Percentiles rank a stretch among this genome's conserved stretches.
Conservation (phyloP, 129 eudicot genomes). For the Arctium lappa region DNA sequence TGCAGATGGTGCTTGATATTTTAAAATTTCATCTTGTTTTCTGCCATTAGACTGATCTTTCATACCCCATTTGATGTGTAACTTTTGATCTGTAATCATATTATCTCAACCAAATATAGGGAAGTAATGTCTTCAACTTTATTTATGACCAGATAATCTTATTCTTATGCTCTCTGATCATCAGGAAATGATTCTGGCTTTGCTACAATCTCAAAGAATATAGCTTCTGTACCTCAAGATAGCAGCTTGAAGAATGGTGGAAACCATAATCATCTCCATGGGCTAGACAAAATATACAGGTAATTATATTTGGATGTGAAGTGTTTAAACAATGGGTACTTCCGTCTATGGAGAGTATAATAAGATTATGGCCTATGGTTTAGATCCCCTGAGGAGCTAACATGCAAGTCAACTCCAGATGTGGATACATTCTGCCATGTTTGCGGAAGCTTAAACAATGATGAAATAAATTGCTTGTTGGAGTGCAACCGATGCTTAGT, state of each 20-base stretch:
- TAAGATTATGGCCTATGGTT: constrained; percentile 20
- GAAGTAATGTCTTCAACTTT: background rate
- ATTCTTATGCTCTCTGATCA: constrained; percentile 21
- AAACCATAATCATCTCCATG: constrained; percentile 8
- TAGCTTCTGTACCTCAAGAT: constrained; percentile 25
- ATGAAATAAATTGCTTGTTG: constrained; percentile 45
- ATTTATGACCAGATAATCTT: constrained; percentile 16
- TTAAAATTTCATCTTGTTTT: background rate
- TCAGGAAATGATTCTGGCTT: constrained; percentile 37
- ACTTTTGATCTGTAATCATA: background rate
- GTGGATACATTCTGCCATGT: constrained; percentile 42
- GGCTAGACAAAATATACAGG: constrained; percentile 23
- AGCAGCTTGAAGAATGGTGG: constrained; percentile 21
- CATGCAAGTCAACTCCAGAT: constrained; percentile 23
- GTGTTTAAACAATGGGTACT: constrained; percentile 16
- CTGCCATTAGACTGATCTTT: background rate
- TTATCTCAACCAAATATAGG: constrained; percentile 1
- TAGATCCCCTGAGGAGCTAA: constrained; percentile 36
- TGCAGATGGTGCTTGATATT: background rate
- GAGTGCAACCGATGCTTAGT: constrained; percentile 53
- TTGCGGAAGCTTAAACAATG: constrained; percentile 46
- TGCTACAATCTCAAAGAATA: constrained; percentile 25
- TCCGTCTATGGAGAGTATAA: constrained; percentile 12
- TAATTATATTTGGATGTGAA: constrained; percentile 17
- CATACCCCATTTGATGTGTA: background rate